phyloP scores from a whole-genome alignment of 2,329 filamentous ascomycete genomes.

The Talaromyces amestolkiae region DNA sequence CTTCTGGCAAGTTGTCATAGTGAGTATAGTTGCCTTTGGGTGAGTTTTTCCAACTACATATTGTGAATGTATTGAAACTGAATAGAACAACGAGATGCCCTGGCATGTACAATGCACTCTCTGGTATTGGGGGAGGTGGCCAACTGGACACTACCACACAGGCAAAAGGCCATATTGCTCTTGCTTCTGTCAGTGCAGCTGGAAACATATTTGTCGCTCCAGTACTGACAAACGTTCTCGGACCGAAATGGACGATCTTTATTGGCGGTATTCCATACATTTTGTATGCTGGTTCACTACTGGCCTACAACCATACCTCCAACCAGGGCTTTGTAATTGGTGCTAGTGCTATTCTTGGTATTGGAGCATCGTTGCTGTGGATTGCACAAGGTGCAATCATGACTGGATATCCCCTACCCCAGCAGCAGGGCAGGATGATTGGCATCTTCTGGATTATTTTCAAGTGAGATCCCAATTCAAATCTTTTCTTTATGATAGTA shows the following conservation, averaged over 20 bases:
- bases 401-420: conserved; percentile 46
- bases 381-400: conserved; percentile 48
- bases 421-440: conserved; percentile 34
- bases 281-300: conserved; percentile 34
- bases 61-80: neutral
- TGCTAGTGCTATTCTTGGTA: conserved; percentile 45
- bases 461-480: conserved; percentile 27
- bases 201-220: conserved; percentile 36
- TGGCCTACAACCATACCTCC: conserved; percentile 29
- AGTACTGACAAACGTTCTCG: conserved; percentile 33
- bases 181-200: conserved; percentile 35
- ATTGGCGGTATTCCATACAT: conserved; percentile 40
- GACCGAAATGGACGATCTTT: conserved; percentile 34
- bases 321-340: conserved; percentile 40
- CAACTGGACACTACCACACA: conserved; percentile 40
- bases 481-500: neutral
- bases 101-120: conserved; percentile 40
- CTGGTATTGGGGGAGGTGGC: conserved; percentile 37
- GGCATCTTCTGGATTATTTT: conserved; percentile 46
- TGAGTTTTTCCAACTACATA: neutral
- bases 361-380: conserved; percentile 39
- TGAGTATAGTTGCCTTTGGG: neutral
- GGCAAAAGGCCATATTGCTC: conserved; percentile 38
- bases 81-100: neutral
- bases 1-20: neutral